phyloP scores from a whole-genome alignment of 257 asterid species.

The Cynanchum wilfordii region DNA sequence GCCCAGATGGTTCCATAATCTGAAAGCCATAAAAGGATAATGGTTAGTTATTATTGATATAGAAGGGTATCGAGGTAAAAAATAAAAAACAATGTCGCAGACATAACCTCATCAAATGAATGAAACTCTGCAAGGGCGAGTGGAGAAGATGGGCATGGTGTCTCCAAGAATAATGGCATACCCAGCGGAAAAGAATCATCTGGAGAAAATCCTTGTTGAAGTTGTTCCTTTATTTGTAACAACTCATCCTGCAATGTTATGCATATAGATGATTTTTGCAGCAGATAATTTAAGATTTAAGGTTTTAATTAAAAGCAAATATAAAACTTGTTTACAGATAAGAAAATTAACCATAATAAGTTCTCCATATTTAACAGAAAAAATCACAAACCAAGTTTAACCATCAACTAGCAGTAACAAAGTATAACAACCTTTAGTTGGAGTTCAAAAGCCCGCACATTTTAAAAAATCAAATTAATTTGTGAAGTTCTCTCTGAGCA shows the following conservation, averaged over 20 bases:
- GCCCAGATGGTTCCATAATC: slow-evolving; percentile 28
- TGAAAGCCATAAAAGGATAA: slow-evolving; percentile 13
- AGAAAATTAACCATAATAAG: not conserved
- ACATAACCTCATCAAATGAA: slow-evolving; percentile 38
- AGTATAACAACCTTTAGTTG: not conserved
- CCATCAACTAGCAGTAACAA: not conserved
- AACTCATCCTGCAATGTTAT: slow-evolving; percentile 32
- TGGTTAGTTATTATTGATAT: not conserved
- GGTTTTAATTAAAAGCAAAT: no score
- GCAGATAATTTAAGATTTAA: not conserved
- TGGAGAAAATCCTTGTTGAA: slow-evolving; percentile 34
- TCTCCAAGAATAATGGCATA: slow-evolving; percentile 43
- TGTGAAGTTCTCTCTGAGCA: not conserved
- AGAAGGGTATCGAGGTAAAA: not conserved
- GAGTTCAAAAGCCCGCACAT: not conserved
- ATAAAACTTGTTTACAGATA: not conserved
- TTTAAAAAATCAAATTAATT: not conserved
- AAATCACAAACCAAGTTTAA: not conserved
- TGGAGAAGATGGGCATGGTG: slow-evolving; percentile 49
- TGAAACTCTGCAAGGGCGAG: slow-evolving; percentile 36
- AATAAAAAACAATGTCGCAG: slow-evolving; percentile 1
- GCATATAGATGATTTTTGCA: not conserved
- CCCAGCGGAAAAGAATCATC: slow-evolving; percentile 44
- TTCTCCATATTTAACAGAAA: not conserved
- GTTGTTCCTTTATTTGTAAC: slow-evolving; percentile 28